Conservation (phyloP, 306 rosid genomes). For the Oemleria cerasiformis region DNA sequence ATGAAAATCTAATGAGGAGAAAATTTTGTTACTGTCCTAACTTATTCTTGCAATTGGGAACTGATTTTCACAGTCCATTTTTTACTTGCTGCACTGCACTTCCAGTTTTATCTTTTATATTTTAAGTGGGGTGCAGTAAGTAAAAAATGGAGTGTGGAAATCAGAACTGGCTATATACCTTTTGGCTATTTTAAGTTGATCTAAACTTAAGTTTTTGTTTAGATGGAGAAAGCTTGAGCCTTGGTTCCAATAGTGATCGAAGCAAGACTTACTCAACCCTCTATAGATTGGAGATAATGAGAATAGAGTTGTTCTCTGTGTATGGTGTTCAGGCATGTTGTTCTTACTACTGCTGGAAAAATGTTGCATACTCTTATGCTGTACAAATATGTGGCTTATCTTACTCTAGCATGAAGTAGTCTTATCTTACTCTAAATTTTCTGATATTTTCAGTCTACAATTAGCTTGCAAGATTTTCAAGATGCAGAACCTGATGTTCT, state of each 20-base stretch:
- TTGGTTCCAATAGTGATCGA: slow-evolving; percentile 33
- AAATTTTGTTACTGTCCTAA: slow-evolving; percentile 7
- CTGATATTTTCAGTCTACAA: slow-evolving; percentile 63
- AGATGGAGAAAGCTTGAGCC: slow-evolving; percentile 43
- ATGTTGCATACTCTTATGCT: not conserved
- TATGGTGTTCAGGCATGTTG: slow-evolving; percentile 89
- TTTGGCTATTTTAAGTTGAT: slow-evolving; percentile 16
- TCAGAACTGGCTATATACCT: not conserved
- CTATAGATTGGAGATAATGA: slow-evolving; percentile 72
- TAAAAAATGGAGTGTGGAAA: too few species aligned
- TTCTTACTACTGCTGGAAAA: not conserved
- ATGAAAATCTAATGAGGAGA: not conserved
- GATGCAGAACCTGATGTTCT: slow-evolving; percentile 88
- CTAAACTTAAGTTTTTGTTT: slow-evolving; percentile 22
- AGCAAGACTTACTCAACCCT: slow-evolving; percentile 44
- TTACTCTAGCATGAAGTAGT: not conserved
- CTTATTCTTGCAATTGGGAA: not conserved
- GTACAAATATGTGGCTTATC: not conserved
- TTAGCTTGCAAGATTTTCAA: slow-evolving; percentile 64
- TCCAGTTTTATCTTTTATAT: too few species aligned
- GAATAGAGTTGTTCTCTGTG: slow-evolving; percentile 71
- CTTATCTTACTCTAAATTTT: slow-evolving; percentile 22
- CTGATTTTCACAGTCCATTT: too few species aligned
- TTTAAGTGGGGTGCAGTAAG: too few species aligned
- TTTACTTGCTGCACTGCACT: too few species aligned